phyloP scores from a whole-genome alignment of 2,329 filamentous ascomycete genomes.

The Penicillium olsonii region DNA sequence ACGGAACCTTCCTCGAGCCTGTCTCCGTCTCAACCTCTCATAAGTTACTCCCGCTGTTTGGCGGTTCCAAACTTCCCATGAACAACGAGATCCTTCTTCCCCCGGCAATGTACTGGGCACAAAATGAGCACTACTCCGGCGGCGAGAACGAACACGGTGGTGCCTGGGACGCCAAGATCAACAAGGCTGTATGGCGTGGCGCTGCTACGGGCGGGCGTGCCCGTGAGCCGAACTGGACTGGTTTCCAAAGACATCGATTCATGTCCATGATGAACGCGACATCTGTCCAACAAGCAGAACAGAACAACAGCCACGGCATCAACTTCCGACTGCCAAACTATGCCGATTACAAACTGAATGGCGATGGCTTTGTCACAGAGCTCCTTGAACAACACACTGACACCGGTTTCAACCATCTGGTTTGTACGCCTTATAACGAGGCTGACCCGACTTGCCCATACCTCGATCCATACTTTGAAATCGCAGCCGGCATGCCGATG shows the following conservation, averaged over 20 bases:
- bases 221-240: slow-evolving; percentile 61
- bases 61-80: slow-evolving; percentile 51
- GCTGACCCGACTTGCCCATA: slow-evolving; percentile 48
- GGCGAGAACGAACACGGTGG: slow-evolving; percentile 39
- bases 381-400: slow-evolving; percentile 46
- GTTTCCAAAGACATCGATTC: slow-evolving; percentile 75
- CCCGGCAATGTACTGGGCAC: slow-evolving; percentile 52
- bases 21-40: slow-evolving; percentile 48
- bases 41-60: slow-evolving; percentile 52
- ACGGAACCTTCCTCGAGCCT: slow-evolving; percentile 53
- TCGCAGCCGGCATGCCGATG: slow-evolving; percentile 31
- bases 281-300: slow-evolving; percentile 54
- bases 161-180: slow-evolving; percentile 46
- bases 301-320: slow-evolving; percentile 31
- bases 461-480: slow-evolving; percentile 42
- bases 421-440: slow-evolving; percentile 43
- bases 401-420: slow-evolving; percentile 46
- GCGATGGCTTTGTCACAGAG: slow-evolving; percentile 35
- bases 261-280: slow-evolving; percentile 72
- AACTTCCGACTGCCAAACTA: slow-evolving; percentile 33
- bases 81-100: slow-evolving; percentile 57
- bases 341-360: slow-evolving; percentile 46
- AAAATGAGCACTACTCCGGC: slow-evolving; percentile 46
- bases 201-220: slow-evolving; percentile 51
- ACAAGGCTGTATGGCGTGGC: slow-evolving; percentile 50